A percentile compares a stretch with the other conserved stretches of the same genome.
phyloP scores from a whole-genome alignment of 2,329 filamentous ascomycete species.

The Exophiala spinifera region DNA sequence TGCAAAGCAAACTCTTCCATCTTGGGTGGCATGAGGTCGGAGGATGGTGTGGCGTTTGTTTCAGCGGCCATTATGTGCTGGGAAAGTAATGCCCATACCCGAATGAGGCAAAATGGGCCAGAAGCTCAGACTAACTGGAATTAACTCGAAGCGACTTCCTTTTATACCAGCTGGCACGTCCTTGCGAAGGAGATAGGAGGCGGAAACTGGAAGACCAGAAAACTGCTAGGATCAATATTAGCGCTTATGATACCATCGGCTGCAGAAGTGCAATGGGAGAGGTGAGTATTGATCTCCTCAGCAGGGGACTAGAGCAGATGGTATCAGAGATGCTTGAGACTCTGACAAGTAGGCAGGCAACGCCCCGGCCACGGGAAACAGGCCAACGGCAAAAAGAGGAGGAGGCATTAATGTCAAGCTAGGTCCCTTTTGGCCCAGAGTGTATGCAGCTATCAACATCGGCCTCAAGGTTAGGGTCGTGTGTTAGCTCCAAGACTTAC shows the following conservation, averaged over 20 bases:
- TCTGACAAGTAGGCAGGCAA: not conserved
- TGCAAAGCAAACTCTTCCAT: not conserved
- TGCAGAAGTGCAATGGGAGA: not conserved
- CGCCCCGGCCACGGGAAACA: not conserved
- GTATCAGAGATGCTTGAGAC: too few relatives aligned
- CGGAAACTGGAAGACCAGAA: not conserved
- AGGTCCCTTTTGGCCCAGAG: too few relatives aligned
- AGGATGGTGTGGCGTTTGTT: not conserved
- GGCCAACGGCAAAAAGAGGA: not conserved
- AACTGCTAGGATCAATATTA: not conserved
- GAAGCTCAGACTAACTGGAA: not conserved
- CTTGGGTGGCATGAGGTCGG: conserved; percentile 2
- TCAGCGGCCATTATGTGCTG: too few relatives aligned
- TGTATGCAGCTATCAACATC: not conserved
- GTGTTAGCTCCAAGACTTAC: not conserved
- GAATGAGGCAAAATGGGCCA: not conserved
- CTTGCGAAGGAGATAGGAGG: not conserved
- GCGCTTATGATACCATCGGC: not conserved
- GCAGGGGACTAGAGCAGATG: not conserved
- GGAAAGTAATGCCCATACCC: too few relatives aligned
- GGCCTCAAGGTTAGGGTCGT: not conserved
- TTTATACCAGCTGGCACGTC: not conserved
- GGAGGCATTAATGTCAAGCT: not conserved
- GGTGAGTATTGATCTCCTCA: not conserved
- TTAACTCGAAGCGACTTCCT: not conserved